Percentiles rank a stretch among this genome's conserved stretches.
These are phyloP conservation scores for Neurospora tetrasperma DNA, from an alignment of 495 filamentous ascomycete species.

Conservation along the genomic window DNA sequence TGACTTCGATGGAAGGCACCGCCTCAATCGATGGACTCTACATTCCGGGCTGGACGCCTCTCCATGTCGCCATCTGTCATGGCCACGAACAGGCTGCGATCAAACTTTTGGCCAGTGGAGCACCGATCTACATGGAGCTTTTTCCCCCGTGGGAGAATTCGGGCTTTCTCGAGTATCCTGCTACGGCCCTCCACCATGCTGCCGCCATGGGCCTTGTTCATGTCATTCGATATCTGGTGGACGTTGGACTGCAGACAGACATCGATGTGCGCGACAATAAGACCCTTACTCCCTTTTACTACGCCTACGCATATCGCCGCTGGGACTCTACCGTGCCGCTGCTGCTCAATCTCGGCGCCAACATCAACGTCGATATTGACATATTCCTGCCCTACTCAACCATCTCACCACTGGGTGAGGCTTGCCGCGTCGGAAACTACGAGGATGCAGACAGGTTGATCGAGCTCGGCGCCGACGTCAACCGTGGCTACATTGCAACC, in stretches of 20 bases:
- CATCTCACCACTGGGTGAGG: slow-evolving; percentile 28
- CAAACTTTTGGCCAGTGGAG: slow-evolving; percentile 23
- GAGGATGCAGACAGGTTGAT: slow-evolving; percentile 21
- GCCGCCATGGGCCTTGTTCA: slow-evolving; percentile 16
- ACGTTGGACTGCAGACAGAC: slow-evolving; percentile 16
- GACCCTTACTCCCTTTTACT: slow-evolving; percentile 25
- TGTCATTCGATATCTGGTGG: slow-evolving; percentile 16
- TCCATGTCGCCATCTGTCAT: slow-evolving; percentile 31
- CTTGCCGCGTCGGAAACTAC: slow-evolving; percentile 24
- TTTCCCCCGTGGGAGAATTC: not conserved
- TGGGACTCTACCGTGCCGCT: slow-evolving; percentile 23
- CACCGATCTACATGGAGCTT: slow-evolving; percentile 19
- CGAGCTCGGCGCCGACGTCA: slow-evolving; percentile 22
- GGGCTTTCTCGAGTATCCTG: not conserved
- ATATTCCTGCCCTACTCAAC: slow-evolving; percentile 24
- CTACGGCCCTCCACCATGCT: slow-evolving; percentile 22
- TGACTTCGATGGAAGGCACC: slow-evolving; percentile 16
- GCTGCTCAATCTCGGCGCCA: slow-evolving; percentile 23
- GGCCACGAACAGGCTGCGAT: slow-evolving; percentile 19
- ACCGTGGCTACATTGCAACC: slow-evolving; percentile 16
- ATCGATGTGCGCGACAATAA: slow-evolving; percentile 19
- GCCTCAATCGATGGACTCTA: not conserved
- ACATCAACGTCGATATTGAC: slow-evolving; percentile 21
- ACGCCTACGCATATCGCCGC: slow-evolving; percentile 24
- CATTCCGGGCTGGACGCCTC: slow-evolving; percentile 21